phyloP scores from a whole-genome alignment of 2,329 filamentous ascomycete species.

The Elsinoe australis region DNA sequence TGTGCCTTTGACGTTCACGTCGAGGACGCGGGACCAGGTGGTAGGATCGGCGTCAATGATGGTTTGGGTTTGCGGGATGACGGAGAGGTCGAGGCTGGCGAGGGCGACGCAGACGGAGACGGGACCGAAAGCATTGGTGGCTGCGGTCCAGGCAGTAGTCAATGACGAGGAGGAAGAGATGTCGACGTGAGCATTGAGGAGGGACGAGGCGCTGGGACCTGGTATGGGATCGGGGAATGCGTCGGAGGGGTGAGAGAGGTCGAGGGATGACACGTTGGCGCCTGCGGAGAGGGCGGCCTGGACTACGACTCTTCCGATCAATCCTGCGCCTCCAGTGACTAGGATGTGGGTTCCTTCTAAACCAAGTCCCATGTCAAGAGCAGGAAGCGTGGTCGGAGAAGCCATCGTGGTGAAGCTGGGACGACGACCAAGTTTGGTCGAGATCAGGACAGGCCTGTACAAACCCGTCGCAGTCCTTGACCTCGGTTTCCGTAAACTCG shows the following conservation, averaged over 20 bases:
- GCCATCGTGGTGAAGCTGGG: neutral
- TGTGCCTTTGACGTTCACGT: constrained; percentile 40
- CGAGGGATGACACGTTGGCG: constrained; percentile 33
- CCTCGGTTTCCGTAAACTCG: too few species aligned
- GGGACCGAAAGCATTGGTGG: constrained; percentile 31
- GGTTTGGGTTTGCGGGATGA: constrained; percentile 33
- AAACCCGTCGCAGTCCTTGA: too few species aligned
- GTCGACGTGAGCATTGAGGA: constrained; percentile 28
- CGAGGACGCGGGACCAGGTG: constrained; percentile 36
- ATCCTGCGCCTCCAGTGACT: constrained; percentile 37
- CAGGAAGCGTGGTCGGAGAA: neutral
- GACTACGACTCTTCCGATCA: constrained; percentile 35
- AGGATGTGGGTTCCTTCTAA: constrained; percentile 35
- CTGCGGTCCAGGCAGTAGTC: constrained; percentile 30
- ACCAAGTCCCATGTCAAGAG: constrained; percentile 30
- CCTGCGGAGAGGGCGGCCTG: constrained; percentile 38
- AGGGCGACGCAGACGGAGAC: constrained; percentile 38
- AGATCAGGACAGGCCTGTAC: too few species aligned
- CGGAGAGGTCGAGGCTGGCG: constrained; percentile 39
- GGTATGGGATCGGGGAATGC: constrained; percentile 27
- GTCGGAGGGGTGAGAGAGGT: constrained; percentile 18
- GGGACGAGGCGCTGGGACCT: constrained; percentile 14
- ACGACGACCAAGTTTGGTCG: too few species aligned
- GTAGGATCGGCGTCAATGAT: constrained; percentile 36
- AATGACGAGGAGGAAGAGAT: constrained; percentile 31